phyloP scores from a whole-genome alignment of 1,284 basidiomycete species.

The Irpex sp. region DNA sequence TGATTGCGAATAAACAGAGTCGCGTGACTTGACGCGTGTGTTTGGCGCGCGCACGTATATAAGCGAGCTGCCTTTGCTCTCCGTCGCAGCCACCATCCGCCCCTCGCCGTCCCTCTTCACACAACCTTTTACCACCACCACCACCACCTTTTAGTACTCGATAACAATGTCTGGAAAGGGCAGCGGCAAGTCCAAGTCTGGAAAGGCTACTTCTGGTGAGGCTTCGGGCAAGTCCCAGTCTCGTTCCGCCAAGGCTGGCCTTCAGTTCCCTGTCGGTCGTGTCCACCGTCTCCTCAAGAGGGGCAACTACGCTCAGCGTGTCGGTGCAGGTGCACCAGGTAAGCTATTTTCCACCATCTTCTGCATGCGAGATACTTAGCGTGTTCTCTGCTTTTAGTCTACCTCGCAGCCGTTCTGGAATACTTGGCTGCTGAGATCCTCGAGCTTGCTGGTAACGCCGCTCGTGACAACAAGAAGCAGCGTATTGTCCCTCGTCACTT shows the following conservation, averaged over 20 bases:
- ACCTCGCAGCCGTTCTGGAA: constrained; percentile 82
- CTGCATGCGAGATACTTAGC: background rate
- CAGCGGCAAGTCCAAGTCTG: constrained; percentile 59
- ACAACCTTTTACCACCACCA: constrained; percentile 6
- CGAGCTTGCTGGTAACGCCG: constrained; percentile 84
- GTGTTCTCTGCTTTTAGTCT: constrained; percentile 45
- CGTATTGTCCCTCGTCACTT: constrained; percentile 87
- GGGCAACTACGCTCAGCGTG: constrained; percentile 83
- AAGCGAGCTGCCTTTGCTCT: background rate
- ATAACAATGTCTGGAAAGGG: constrained; percentile 54
- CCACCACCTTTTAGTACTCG: constrained; percentile 5
- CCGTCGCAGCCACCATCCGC: constrained; percentile 9
- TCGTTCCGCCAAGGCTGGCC: constrained; percentile 79
- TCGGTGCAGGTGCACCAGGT: constrained; percentile 80
- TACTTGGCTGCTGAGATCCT: constrained; percentile 88
- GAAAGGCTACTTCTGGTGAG: constrained; percentile 51
- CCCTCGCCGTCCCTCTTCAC: background rate
- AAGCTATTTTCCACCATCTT: constrained; percentile 22
- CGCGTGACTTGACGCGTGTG: constrained; percentile 13
- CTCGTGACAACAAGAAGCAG: constrained; percentile 80
- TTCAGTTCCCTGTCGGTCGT: constrained; percentile 91
- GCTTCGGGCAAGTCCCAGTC: constrained; percentile 55
- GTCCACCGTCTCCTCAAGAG: constrained; percentile 88
- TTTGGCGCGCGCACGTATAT: constrained; percentile 6
- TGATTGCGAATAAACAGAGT: constrained; percentile 17